A percentile compares a stretch with the other conserved stretches of the same genome.
Conservation (phyloP, 2,329 filamentous ascomycete species). For the Dryadomyces quercus-mongolicae region DNA sequence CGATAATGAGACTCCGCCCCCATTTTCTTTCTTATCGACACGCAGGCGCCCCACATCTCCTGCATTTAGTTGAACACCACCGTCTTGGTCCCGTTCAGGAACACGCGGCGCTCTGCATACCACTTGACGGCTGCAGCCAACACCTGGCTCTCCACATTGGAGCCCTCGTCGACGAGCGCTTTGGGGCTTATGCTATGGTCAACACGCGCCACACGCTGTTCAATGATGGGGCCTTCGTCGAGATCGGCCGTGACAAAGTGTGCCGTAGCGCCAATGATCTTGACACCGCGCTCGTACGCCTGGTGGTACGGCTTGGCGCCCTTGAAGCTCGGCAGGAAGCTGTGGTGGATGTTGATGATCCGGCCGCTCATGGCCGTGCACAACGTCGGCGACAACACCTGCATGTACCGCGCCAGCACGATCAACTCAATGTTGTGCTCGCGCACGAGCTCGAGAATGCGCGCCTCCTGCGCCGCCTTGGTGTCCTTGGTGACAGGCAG, state of each 20-base stretch:
- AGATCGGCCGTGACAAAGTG: constrained; percentile 79
- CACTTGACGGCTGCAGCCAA: constrained; percentile 73
- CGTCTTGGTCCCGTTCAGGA: constrained; percentile 69
- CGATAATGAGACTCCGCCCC: neutral
- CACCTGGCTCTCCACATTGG: constrained; percentile 75
- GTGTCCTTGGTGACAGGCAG: constrained; percentile 70
- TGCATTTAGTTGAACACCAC: constrained; percentile 52
- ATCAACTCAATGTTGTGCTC: constrained; percentile 64
- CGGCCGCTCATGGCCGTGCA: constrained; percentile 70
- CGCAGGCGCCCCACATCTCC: neutral
- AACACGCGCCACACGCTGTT: constrained; percentile 68
- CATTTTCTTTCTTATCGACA: neutral
- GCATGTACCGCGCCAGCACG: constrained; percentile 78
- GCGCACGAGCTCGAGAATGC: constrained; percentile 58
- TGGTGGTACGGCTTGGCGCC: constrained; percentile 82
- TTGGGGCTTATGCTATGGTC: constrained; percentile 67
- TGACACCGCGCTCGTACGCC: constrained; percentile 74
- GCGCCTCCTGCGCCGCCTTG: constrained; percentile 59
- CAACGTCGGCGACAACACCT: constrained; percentile 63
- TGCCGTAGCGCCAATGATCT: constrained; percentile 77
- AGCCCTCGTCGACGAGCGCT: constrained; percentile 66
- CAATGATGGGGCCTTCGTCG: constrained; percentile 80
- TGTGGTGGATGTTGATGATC: constrained; percentile 90
- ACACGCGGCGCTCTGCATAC: constrained; percentile 66
- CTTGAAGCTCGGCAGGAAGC: constrained; percentile 78